Conservation (phyloP, 805 yeast species). For the Yamadazyma akitaensis region DNA sequence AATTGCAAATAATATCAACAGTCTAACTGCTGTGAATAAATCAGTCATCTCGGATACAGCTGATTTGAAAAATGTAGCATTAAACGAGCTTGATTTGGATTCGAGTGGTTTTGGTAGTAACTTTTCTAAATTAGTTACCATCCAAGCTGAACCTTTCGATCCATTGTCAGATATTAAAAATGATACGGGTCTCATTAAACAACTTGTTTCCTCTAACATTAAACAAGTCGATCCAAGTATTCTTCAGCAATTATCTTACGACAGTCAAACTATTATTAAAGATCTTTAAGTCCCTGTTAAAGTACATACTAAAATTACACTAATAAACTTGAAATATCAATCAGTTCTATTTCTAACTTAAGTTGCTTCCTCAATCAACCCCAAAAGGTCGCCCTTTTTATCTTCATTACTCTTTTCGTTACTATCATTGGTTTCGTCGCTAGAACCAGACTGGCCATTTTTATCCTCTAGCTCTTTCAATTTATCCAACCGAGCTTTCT, state of each 20-base stretch:
- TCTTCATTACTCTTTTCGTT: constrained; percentile 4
- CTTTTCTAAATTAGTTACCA: constrained; percentile 68
- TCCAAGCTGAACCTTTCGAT: constrained; percentile 61
- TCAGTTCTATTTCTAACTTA: neutral
- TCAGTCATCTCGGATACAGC: neutral
- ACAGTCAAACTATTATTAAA: constrained; percentile 14
- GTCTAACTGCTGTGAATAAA: constrained; percentile 26
- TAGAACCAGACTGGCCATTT: neutral
- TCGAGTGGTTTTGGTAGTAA: constrained; percentile 79
- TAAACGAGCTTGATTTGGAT: constrained; percentile 57
- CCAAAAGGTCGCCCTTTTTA: constrained; percentile 4
- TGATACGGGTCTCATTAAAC: constrained; percentile 28
- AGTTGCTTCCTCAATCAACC: constrained; percentile 4
- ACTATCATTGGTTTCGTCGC: constrained; percentile 1
- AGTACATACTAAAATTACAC: constrained; percentile 9
- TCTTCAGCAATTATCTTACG: constrained; percentile 25
- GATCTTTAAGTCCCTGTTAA: constrained; percentile 2
- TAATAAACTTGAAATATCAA: neutral
- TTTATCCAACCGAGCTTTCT: constrained; percentile 39
- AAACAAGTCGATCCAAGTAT: constrained; percentile 24
- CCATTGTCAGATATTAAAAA: constrained; percentile 57
- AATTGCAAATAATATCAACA: constrained; percentile 26
- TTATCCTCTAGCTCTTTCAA: constrained; percentile 31
- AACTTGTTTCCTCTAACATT: constrained; percentile 24
- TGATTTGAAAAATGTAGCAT: constrained; percentile 22